Percentiles rank a stretch among this genome's conserved stretches.
Conservation (phyloP, 768 basidiomycete genomes). For the Crepidotus variabilis region DNA sequence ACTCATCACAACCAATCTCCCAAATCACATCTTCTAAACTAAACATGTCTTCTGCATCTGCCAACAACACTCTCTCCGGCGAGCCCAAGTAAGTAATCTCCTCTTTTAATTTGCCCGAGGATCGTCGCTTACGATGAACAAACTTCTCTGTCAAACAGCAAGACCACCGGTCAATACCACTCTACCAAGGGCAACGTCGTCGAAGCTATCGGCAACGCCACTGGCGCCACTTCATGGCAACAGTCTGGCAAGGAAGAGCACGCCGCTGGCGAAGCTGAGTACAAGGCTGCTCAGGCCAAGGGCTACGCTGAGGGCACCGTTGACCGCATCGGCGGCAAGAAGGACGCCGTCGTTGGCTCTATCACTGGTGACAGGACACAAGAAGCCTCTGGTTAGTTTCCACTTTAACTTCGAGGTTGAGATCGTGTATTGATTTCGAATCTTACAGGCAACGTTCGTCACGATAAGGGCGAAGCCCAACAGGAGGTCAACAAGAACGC, state of each 20-base stretch:
- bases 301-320: slow-evolving; percentile 45
- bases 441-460: slow-evolving; percentile 42
- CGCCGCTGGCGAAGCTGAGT: slow-evolving; percentile 45
- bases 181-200: slow-evolving; percentile 38
- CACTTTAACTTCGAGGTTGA: not conserved
- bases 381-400: slow-evolving; percentile 33
- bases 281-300: slow-evolving; percentile 45
- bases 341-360: slow-evolving; percentile 47
- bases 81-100: slow-evolving; percentile 24
- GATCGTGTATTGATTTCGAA: not conserved
- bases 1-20: not conserved
- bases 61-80: slow-evolving; percentile 23
- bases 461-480: slow-evolving; percentile 53
- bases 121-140: no score
- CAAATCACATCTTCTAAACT: not conserved
- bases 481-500: slow-evolving; percentile 45
- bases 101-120: no score
- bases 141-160: no score
- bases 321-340: slow-evolving; percentile 44
- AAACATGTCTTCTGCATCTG: slow-evolving; percentile 16
- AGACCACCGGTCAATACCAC: slow-evolving; percentile 39
- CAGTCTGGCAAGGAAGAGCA: slow-evolving; percentile 51
- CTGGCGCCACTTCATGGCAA: slow-evolving; percentile 42
- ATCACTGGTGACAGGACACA: slow-evolving; percentile 46
- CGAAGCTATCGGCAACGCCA: slow-evolving; percentile 41